phyloP scores from a whole-genome alignment of 768 basidiomycete genomes.

The Cytidiella melzeri region DNA sequence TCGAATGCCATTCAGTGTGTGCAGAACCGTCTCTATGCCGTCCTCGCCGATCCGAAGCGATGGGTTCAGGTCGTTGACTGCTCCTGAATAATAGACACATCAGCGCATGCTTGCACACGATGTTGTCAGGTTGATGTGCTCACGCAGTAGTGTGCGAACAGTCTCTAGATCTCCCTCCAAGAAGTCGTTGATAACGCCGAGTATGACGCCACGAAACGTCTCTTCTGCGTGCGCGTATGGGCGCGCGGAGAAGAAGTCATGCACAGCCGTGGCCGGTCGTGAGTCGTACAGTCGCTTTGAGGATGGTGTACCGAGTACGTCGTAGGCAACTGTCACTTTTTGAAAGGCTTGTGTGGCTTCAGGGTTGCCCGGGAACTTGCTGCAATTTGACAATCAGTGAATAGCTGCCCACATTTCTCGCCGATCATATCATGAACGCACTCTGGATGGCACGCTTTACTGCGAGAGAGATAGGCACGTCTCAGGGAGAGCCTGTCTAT shows the following conservation, averaged over 20 bases:
- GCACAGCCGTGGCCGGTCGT: slow-evolving; percentile 34
- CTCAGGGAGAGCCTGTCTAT: slow-evolving; percentile 61
- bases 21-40: slow-evolving; percentile 69
- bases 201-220: slow-evolving; percentile 68
- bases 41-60: slow-evolving; percentile 73
- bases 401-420: neutral
- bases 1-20: slow-evolving; percentile 62
- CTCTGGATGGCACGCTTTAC: slow-evolving; percentile 83
- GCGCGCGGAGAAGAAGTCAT: slow-evolving; percentile 50
- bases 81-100: too few species aligned
- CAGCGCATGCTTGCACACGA: neutral
- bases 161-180: slow-evolving; percentile 85
- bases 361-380: slow-evolving; percentile 75
- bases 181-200: slow-evolving; percentile 76
- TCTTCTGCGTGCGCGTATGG: slow-evolving; percentile 63
- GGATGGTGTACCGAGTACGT: slow-evolving; percentile 69
- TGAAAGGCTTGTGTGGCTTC: slow-evolving; percentile 83
- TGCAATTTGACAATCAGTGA: slow-evolving; percentile 21
- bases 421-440: slow-evolving; percentile 33
- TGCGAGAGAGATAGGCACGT: slow-evolving; percentile 70
- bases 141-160: slow-evolving; percentile 69
- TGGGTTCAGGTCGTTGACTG: slow-evolving; percentile 76
- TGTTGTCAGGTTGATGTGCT: slow-evolving; percentile 18
- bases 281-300: slow-evolving; percentile 65
- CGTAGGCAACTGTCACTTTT: slow-evolving; percentile 78